Base-by-base conservation (phyloP, 768 basidiomycete species). In the Boletus eberwhitei region DNA sequence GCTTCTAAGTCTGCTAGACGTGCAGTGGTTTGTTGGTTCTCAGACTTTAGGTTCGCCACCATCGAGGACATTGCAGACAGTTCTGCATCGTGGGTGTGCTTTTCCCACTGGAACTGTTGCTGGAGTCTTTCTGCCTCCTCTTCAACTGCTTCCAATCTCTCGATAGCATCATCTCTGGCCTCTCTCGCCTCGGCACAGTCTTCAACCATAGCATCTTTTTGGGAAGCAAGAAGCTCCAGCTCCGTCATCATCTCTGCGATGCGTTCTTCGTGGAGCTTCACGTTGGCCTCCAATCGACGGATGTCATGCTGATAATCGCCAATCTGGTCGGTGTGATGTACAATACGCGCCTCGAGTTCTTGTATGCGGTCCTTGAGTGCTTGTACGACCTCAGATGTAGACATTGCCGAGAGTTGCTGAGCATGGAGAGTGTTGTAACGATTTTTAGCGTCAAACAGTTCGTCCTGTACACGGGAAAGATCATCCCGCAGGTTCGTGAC, bases 191-290 rank as follows among this genome's bases (percentile, higher is more conserved):
- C 83, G 5, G 85, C 85, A 62, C 90, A 92, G 64, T 93, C 90
- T 58, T 91, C 89, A 0, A 92, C 81, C 87, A 93, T 89, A 2
- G 87, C 84, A 52, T 83, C 82, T 67, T 86, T 89, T 74, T 90
- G 81, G 5, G 82, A 78, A 21, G 72, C 75, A 54, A 85, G 73
- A 56, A 79, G 79, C 62, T 89, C 89, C 53, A 90, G 67, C 61
- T 93, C 90, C 17, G 65, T 68, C 3, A 79, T 84, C 80, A 89
- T 79, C 73, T 92, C 90, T 3, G 66, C 68, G 37, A 90, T 69
- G 8, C 87, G 77, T 26, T 92, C 90, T 66, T 93, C 90, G 52
- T 88, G 84, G 34, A 92, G 71, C 52, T 77, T 76, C 48, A 87
- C 65, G 59, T 93, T 93, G 52, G 84, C 84, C 69, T 90, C 90